These are phyloP conservation scores for Colletotrichum cordylinicola DNA, from an alignment of 2,329 filamentous ascomycete species.

Conservation along the genomic window DNA sequence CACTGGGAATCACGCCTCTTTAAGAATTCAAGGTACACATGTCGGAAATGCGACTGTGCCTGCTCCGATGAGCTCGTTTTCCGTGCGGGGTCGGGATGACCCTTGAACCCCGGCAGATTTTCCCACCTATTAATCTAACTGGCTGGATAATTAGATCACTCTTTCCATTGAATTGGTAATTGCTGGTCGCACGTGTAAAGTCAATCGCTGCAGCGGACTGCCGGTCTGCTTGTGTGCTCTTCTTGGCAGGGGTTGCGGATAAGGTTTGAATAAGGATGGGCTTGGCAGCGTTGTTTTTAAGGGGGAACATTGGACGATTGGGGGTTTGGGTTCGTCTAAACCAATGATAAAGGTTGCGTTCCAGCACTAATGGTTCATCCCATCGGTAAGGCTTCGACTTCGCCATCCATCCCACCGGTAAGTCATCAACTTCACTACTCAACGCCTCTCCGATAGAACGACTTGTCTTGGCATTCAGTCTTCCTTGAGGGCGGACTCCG, in stretches of 20 bases:
- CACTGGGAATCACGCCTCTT: not conserved
- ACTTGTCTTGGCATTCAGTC: not conserved
- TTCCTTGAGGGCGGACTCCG: not conserved
- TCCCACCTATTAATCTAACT: conserved; percentile 12
- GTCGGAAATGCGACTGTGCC: conserved; percentile 10
- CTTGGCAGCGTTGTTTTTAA: not conserved
- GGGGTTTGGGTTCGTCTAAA: not conserved
- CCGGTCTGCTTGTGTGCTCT: not conserved
- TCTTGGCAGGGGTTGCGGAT: conserved; percentile 11
- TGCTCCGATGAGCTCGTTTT: conserved; percentile 4
- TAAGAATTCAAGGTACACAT: not conserved
- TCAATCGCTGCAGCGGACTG: not conserved
- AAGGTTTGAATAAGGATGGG: not conserved
- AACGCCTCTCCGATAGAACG: not conserved
- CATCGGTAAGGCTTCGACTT: not conserved
- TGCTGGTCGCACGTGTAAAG: not conserved
- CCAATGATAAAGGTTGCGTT: not conserved
- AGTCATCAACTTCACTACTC: not conserved
- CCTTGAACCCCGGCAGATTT: not conserved
- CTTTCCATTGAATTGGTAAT: not conserved
- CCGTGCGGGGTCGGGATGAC: conserved; percentile 16
- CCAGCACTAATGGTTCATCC: not conserved
- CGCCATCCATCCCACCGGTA: not conserved
- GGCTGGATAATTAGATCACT: not conserved
- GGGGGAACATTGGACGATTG: not conserved